phyloP scores from a whole-genome alignment of 2,329 filamentous ascomycete species.

The Cordyceps cicadae region DNA sequence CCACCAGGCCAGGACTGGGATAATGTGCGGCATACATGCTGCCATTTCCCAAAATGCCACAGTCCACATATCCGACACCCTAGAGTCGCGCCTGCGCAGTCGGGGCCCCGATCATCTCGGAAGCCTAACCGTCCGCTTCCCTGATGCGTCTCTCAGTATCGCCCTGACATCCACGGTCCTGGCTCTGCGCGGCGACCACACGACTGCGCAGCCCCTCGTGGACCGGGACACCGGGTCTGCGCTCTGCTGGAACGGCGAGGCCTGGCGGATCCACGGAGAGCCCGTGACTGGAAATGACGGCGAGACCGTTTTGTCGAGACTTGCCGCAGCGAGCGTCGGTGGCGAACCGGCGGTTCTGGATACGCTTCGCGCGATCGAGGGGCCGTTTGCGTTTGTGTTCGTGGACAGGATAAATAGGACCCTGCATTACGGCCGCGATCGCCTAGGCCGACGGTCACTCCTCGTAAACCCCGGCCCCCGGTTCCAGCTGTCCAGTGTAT shows the following conservation, averaged over 20 bases:
- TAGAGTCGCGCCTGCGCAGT: conserved; percentile 41
- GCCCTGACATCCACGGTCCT: conserved; percentile 77
- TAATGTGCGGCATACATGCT: conserved; percentile 56
- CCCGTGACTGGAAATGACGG: conserved; percentile 71
- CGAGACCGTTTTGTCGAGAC: conserved; percentile 53
- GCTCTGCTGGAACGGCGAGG: conserved; percentile 96
- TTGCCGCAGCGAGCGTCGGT: conserved; percentile 38
- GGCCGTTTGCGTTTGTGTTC: conserved; percentile 86
- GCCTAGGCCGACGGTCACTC: conserved; percentile 77
- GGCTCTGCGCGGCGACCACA: conserved; percentile 68
- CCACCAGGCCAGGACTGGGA: not conserved
- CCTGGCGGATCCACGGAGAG: conserved; percentile 63
- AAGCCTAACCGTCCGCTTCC: conserved; percentile 26
- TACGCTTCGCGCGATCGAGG: conserved; percentile 55
- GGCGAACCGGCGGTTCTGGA: conserved; percentile 34
- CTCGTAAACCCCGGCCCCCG: conserved; percentile 44
- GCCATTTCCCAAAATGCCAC: conserved; percentile 32
- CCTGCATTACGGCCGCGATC: conserved; percentile 79
- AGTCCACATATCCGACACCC: conserved; percentile 20
- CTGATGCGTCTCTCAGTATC: conserved; percentile 34
- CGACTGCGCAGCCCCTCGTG: conserved; percentile 66
- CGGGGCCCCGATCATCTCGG: conserved; percentile 54
- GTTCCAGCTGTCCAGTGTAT: conserved; percentile 63
- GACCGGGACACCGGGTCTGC: conserved; percentile 50
- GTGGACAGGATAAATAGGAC: conserved; percentile 54